A percentile compares a stretch with the other conserved stretches of the same genome.
Evolutionary conservation across 148 eudicot genomes (phyloP).

Genomic region (Silene conica): DNA sequence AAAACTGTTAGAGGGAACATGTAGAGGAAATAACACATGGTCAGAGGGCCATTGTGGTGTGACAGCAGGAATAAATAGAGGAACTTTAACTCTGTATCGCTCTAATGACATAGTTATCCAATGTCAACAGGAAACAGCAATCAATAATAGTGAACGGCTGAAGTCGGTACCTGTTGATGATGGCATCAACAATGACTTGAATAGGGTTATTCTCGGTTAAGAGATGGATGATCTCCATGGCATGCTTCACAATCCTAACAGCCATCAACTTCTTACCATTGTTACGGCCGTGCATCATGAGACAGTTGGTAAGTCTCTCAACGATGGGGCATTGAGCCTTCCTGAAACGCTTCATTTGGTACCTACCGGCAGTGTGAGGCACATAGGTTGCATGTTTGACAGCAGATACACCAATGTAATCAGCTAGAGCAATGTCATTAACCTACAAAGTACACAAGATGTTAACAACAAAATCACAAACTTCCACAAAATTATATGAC

Average conservation of each 20-base stretch:
- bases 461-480: neutral
- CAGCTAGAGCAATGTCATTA: conserved; percentile 3
- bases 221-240: conserved; percentile 17
- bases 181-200: conserved; percentile 20
- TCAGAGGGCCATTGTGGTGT: too few species aligned
- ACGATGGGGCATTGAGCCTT: conserved; percentile 24
- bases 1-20: neutral
- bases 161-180: conserved; percentile 3
- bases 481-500: neutral
- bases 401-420: neutral
- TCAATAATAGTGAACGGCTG: neutral
- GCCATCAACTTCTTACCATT: conserved; percentile 25
- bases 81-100: too few species aligned
- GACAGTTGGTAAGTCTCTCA: conserved; percentile 22
- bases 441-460: neutral
- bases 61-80: too few species aligned
- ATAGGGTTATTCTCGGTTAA: conserved; percentile 18
- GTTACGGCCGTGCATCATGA: conserved; percentile 27
- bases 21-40: too few species aligned
- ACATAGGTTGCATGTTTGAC: conserved; percentile 17
- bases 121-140: neutral
- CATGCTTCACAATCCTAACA: conserved; percentile 19
- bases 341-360: conserved; percentile 26
- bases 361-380: conserved; percentile 25
- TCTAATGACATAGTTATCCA: too few species aligned